phyloP scores from a whole-genome alignment of 257 asterid genomes.

The Sherardia arvensis region DNA sequence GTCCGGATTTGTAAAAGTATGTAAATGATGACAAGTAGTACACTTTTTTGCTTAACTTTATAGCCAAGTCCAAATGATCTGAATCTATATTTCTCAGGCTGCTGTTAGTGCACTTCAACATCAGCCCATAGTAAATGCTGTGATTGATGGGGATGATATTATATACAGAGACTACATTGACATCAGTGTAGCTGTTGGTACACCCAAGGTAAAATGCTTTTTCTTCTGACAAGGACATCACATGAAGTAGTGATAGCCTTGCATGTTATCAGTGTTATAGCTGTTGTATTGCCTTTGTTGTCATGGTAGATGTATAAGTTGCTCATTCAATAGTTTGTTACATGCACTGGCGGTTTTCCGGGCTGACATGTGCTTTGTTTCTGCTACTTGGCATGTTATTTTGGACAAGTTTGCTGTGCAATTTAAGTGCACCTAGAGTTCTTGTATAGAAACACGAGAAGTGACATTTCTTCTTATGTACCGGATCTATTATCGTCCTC shows the following conservation, averaged over 20 bases:
- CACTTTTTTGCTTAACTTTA: background rate
- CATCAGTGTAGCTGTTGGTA: slow-evolving; percentile 98
- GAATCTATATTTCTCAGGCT: slow-evolving; percentile 42
- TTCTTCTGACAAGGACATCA: background rate
- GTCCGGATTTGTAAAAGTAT: slow-evolving; percentile 93
- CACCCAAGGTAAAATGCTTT: slow-evolving; percentile 66
- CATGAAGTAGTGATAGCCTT: background rate
- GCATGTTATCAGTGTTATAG: background rate
- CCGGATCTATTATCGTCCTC: background rate
- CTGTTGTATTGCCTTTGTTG: background rate
- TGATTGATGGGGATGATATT: slow-evolving; percentile 96
- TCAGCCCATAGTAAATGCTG: slow-evolving; percentile 93
- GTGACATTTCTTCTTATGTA: background rate
- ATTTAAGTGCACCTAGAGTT: background rate
- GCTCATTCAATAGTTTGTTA: background rate
- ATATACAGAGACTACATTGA: slow-evolving; percentile 87
- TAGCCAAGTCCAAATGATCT: background rate
- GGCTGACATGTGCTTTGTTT: background rate
- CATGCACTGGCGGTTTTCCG: background rate
- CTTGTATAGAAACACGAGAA: too few relatives aligned
- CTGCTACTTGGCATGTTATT: background rate
- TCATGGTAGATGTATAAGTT: background rate
- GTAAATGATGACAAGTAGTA: slow-evolving; percentile 2
- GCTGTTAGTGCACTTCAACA: slow-evolving; percentile 88
- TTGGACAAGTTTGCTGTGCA: background rate